Evolutionary conservation across 2,329 filamentous ascomycete genomes (phyloP), one percentile per base, ranked within the genome.

Genomic region (Fusarium palustre): DNA sequence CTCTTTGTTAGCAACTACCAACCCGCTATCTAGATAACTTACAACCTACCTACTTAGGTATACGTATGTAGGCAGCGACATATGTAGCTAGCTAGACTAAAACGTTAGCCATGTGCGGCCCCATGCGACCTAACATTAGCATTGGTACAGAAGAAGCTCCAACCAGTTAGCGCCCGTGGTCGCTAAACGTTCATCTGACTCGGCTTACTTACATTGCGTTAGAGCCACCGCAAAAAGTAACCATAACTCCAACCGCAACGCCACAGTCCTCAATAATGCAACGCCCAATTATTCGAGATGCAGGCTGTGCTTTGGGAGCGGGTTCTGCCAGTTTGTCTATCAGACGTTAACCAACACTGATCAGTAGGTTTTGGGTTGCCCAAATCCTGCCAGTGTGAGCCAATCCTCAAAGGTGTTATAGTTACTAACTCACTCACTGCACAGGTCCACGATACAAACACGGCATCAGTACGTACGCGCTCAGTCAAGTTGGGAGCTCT

Each of bases 151-250:
- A 54, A 66, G 55, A 66, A 43, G 55, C 53, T 67, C 48, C 43
- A 66, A 50, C 49, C 43, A 69, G 36, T 66, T 68, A 69, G 62
- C 45, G 66, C 33, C 62, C 49, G 54, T 38, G 53, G 25, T 41
- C 60, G 36, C 31, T 4, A 47, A 61, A 38, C 58, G 38, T 66
- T 55, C 47, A 60, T 46, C 31, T 47, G 53, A 33, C 59, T 59
- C 39, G 25, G 63, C 54, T 74, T 65, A 67, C 60, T 71, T 73
- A 60, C 64, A 69, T 74, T 57, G 64, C 60, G 69, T 70, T 62
- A 72, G 70, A 56, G 61, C 58, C 70, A 72, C 72, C 70, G 64
- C 55, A 74, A 71, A 73, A 74, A 73, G 61, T 59, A 74, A 72
- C 50, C 63, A 71, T 46, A 56, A 43, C 60, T 64, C 49, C 60